Conservation (phyloP, 768 basidiomycete genomes). For the Erythrobasidium yunnanense region DNA sequence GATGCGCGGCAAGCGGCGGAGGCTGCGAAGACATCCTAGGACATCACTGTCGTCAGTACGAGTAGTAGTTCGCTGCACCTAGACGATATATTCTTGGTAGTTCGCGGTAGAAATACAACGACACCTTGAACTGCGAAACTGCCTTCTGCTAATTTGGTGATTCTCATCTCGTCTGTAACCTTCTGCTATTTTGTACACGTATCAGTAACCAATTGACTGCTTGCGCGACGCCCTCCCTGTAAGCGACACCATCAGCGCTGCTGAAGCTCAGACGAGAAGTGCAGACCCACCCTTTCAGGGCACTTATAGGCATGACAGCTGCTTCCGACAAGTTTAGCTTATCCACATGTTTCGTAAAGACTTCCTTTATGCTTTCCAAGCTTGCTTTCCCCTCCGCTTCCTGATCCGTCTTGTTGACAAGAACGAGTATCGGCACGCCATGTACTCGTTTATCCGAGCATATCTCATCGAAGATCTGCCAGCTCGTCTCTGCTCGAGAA, state of each 20-base stretch:
- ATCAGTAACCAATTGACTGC: conserved; percentile 92
- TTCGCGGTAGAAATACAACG: neutral
- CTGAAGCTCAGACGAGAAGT: neutral
- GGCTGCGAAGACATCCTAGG: neutral
- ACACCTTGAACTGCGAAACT: neutral
- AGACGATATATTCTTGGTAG: neutral
- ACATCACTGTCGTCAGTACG: neutral
- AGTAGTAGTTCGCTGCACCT: neutral
- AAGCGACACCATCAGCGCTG: neutral
- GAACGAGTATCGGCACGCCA: conserved; percentile 73
- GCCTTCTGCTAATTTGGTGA: neutral
- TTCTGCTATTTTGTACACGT: conserved; percentile 62
- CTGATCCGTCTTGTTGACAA: conserved; percentile 93
- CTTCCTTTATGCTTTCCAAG: conserved; percentile 62
- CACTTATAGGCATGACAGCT: conserved; percentile 70
- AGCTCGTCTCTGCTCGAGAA: conserved; percentile 79
- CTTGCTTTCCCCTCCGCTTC: conserved; percentile 56
- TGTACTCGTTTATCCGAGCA: conserved; percentile 84
- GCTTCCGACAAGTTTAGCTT: conserved; percentile 37
- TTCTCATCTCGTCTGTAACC: neutral
- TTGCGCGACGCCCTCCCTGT: conserved; percentile 72
- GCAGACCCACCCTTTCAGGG: conserved; percentile 68
- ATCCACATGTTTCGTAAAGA: conserved; percentile 39
- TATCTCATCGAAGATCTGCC: conserved; percentile 95
- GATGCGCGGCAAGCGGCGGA: neutral